These are phyloP conservation scores for Chaetomiaceae sp. DNA, from an alignment of 2,329 filamentous ascomycete species.

Conservation along the genomic window DNA sequence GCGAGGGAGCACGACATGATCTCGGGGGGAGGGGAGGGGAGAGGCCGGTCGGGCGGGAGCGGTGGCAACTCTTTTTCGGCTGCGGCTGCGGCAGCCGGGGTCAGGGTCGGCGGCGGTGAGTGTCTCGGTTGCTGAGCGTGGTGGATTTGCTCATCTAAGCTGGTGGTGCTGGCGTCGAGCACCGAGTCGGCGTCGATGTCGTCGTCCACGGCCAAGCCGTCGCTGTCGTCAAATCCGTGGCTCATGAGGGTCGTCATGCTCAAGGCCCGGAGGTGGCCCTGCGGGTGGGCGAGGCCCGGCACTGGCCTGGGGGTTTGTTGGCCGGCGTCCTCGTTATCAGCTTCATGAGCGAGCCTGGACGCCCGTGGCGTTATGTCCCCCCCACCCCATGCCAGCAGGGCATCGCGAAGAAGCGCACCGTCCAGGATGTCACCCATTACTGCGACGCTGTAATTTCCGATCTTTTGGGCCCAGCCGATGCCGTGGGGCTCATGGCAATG, in stretches of 20 bases:
- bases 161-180: neutral
- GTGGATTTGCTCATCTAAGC: neutral
- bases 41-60: conserved; percentile 2
- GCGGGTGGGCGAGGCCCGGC: conserved; percentile 3
- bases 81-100: neutral
- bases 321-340: neutral
- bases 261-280: conserved; percentile 14
- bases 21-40: conserved; percentile 2
- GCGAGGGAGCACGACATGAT: conserved; percentile 20
- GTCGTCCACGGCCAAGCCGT: conserved; percentile 5
- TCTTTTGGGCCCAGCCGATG: neutral
- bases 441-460: conserved; percentile 21
- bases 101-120: neutral
- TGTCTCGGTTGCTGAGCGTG: neutral
- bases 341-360: neutral
- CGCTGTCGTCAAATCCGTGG: conserved; percentile 12
- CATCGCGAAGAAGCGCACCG: conserved; percentile 10
- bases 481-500: conserved; percentile 6
- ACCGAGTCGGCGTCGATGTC: conserved; percentile 21
- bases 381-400: conserved; percentile 13
- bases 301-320: neutral
- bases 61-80: conserved; percentile 5
- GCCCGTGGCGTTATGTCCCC: neutral
- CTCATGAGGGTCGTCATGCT: too few species aligned
- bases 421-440: conserved; percentile 15